Evolutionary conservation across 139 green algal species (phyloP).

Genomic region (Chlorella ohadii): DNA sequence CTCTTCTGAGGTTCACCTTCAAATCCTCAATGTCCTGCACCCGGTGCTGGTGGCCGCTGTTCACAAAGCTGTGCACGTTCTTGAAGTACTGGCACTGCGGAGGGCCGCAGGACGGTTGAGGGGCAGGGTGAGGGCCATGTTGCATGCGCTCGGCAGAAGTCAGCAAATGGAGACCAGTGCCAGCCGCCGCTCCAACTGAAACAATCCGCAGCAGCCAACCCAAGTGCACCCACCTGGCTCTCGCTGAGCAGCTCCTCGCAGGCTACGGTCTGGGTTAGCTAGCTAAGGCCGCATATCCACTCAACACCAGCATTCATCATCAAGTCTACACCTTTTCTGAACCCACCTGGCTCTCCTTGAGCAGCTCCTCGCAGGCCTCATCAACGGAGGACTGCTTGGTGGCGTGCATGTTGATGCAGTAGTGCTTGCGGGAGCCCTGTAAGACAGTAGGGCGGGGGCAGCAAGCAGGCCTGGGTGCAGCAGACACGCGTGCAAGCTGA

Average conservation of each 20-base stretch:
- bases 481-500: too few species aligned
- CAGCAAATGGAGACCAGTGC: too few species aligned
- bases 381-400: slow-evolving; percentile 61
- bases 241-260: slow-evolving; percentile 81
- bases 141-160: too few species aligned
- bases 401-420: slow-evolving; percentile 85
- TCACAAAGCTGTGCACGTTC: slow-evolving; percentile 33
- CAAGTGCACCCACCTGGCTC: slow-evolving; percentile 30
- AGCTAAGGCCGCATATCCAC: too few species aligned
- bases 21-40: slow-evolving; percentile 97
- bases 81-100: slow-evolving; percentile 64
- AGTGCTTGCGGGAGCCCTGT: slow-evolving; percentile 83
- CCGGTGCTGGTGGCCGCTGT: slow-evolving; percentile 17
- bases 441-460: background rate
- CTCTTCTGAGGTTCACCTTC: background rate
- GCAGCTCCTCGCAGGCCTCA: slow-evolving; percentile 81
- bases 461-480: background rate
- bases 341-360: slow-evolving; percentile 54
- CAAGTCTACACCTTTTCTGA: too few species aligned
- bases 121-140: background rate
- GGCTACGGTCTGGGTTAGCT: too few species aligned
- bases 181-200: too few species aligned
- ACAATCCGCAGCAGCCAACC: background rate
- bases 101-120: too few species aligned
- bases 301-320: too few species aligned